These are phyloP conservation scores for Picochlorum sp. DNA, from an alignment of 139 green algal species.

Conservation along the genomic window DNA sequence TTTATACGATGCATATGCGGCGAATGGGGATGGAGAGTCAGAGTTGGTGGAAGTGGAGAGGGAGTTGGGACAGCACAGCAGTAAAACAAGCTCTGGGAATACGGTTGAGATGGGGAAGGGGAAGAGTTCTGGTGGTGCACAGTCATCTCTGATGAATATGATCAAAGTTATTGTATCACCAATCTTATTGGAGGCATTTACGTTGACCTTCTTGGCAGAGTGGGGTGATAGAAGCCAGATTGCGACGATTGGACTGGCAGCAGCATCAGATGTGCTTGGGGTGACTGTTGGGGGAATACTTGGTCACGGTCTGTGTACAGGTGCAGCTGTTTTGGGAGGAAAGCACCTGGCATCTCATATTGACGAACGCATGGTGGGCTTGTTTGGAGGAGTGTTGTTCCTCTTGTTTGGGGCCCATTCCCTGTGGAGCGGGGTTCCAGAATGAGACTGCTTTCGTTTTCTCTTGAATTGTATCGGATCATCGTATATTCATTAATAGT, in stretches of 20 bases:
- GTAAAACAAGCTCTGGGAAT: background rate
- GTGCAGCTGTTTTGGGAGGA: conserved; percentile 85
- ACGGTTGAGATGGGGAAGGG: conserved; percentile 18
- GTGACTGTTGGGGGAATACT: conserved; percentile 89
- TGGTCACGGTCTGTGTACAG: conserved; percentile 89
- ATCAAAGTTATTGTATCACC: conserved; percentile 49
- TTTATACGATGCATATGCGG: conserved; percentile 58
- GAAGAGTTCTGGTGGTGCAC: background rate
- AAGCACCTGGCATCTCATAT: conserved; percentile 86
- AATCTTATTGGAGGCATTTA: conserved; percentile 91
- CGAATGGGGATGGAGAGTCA: conserved; percentile 33
- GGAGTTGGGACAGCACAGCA: conserved; percentile 32
- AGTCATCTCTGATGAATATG: conserved; percentile 26
- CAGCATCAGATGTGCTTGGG: conserved; percentile 77
- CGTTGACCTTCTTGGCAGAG: conserved; percentile 96
- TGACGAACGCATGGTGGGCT: conserved; percentile 71
- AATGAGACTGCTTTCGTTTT: background rate
- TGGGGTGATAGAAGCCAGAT: conserved; percentile 98
- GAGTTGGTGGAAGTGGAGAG: conserved; percentile 65
- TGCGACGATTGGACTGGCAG: conserved; percentile 74
- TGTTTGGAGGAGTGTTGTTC: conserved; percentile 83
- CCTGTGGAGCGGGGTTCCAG: conserved; percentile 14
- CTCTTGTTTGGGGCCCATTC: conserved; percentile 79
- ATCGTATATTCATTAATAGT: background rate
- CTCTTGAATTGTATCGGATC: background rate